A percentile compares a stretch with the other conserved stretches of the same genome.
These are phyloP conservation scores for Talaromyces marneffei DNA, from an alignment of 2,329 filamentous ascomycete species.

Conservation along the genomic window DNA sequence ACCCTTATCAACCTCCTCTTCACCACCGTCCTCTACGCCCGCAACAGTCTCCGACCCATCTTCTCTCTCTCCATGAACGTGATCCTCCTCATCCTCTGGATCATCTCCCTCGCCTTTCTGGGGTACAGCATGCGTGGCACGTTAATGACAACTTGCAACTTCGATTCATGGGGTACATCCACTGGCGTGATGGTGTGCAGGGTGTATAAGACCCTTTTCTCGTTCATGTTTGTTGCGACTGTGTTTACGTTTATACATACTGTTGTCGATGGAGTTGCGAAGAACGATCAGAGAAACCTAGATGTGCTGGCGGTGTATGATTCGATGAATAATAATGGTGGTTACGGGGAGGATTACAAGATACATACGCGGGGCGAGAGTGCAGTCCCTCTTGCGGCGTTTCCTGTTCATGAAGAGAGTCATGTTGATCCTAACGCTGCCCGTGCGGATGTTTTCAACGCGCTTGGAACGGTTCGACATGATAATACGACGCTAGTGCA, in stretches of 20 bases:
- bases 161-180: conserved; percentile 48
- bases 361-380: conserved; percentile 22
- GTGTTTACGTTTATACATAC: conserved; percentile 44
- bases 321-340: conserved; percentile 31
- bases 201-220: conserved; percentile 56
- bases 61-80: conserved; percentile 48
- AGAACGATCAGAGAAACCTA: conserved; percentile 38
- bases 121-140: conserved; percentile 51
- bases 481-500: conserved; percentile 3
- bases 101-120: conserved; percentile 47
- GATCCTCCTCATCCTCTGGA: conserved; percentile 48
- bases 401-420: not conserved
- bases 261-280: conserved; percentile 47
- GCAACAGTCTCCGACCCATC: conserved; percentile 47
- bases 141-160: conserved; percentile 47
- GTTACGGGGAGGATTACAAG: conserved; percentile 30
- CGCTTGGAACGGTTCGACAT: conserved; percentile 15
- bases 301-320: conserved; percentile 44
- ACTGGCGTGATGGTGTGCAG: conserved; percentile 53
- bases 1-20: conserved; percentile 45
- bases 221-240: conserved; percentile 48
- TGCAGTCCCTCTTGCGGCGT: conserved; percentile 16
- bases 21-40: conserved; percentile 49
- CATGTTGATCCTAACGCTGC: not conserved
- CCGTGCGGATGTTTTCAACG: conserved; percentile 12